A percentile compares a stretch with the other conserved stretches of the same genome.
These are phyloP conservation scores for Hypoxylon perforatum DNA, from an alignment of 495 filamentous ascomycete species.

Conservation along the genomic window DNA sequence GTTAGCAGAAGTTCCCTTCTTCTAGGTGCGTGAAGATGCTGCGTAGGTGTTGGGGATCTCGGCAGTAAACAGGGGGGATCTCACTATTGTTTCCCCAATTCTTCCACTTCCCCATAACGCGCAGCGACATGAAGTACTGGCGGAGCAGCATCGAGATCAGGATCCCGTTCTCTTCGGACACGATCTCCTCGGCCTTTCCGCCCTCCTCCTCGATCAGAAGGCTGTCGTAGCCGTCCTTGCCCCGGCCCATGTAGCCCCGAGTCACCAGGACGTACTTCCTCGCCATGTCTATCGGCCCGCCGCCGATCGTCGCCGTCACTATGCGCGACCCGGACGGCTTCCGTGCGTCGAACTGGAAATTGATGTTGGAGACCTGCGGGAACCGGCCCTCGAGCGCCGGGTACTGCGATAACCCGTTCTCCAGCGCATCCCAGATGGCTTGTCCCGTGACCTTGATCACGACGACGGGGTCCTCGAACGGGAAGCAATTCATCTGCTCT, in stretches of 20 bases:
- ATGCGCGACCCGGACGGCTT: constrained; percentile 70
- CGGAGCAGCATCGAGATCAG: constrained; percentile 85
- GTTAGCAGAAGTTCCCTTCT: constrained; percentile 10
- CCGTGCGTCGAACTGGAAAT: constrained; percentile 72
- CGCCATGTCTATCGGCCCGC: constrained; percentile 66
- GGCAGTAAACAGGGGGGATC: constrained; percentile 32
- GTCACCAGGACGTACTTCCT: constrained; percentile 76
- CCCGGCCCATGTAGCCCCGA: constrained; percentile 84
- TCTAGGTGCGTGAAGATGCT: too few relatives aligned
- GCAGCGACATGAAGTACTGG: constrained; percentile 88
- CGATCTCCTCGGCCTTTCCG: constrained; percentile 77
- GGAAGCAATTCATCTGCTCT: constrained; percentile 74
- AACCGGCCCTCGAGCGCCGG: constrained; percentile 86
- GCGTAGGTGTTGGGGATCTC: too few relatives aligned
- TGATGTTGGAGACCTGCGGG: constrained; percentile 85
- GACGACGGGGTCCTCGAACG: constrained; percentile 91
- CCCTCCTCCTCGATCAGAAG: constrained; percentile 76
- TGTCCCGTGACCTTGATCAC: constrained; percentile 74
- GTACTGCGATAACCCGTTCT: constrained; percentile 82
- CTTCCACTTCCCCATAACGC: constrained; percentile 80
- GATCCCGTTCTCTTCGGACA: constrained; percentile 86
- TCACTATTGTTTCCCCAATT: constrained; percentile 63
- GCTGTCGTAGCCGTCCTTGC: constrained; percentile 85
- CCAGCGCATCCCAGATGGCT: constrained; percentile 77
- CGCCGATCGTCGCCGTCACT: constrained; percentile 67